Evolutionary conservation across 495 filamentous ascomycete genomes (phyloP).

Genomic region (Aspergillus ellipticus): DNA sequence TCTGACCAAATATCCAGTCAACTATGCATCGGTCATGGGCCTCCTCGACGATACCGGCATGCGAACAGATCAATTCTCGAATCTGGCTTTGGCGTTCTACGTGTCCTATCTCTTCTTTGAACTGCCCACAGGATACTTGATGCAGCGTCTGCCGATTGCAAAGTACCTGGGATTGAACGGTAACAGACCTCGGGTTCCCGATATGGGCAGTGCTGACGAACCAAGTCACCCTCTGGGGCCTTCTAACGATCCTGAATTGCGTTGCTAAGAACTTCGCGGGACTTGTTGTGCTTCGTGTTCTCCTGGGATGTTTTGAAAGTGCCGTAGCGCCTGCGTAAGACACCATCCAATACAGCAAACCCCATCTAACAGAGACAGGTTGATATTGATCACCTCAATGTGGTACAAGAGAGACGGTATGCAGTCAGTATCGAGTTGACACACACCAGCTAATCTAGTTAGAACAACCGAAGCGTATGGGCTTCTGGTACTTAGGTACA

Average conservation of each 20-base stretch:
- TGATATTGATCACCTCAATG: constrained; percentile 32
- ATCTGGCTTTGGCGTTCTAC: constrained; percentile 51
- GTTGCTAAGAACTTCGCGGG: constrained; percentile 47
- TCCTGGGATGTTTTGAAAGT: constrained; percentile 65
- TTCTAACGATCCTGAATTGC: constrained; percentile 57
- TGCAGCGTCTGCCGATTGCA: constrained; percentile 45
- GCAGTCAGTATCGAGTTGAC: neutral
- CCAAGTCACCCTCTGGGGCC: constrained; percentile 51
- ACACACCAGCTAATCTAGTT: neutral
- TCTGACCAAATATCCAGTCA: constrained; percentile 12
- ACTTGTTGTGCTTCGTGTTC: constrained; percentile 50
- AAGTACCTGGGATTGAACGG: constrained; percentile 49
- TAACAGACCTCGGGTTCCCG: neutral
- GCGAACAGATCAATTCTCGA: constrained; percentile 50
- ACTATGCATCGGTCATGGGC: constrained; percentile 61
- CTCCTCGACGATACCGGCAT: constrained; percentile 48
- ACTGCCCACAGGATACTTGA: constrained; percentile 35
- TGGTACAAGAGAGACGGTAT: constrained; percentile 29
- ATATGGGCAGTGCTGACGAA: neutral
- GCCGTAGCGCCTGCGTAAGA: constrained; percentile 55
- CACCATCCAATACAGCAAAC: neutral
- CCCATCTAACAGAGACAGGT: constrained; percentile 36
- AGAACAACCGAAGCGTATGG: constrained; percentile 59
- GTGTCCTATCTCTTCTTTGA: constrained; percentile 45
- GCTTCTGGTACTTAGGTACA: constrained; percentile 62